A percentile compares a stretch with the other conserved stretches of the same genome.
These are phyloP conservation scores for Spathaspora arborariae DNA, from an alignment of 805 yeast species.

Conservation along the genomic window DNA sequence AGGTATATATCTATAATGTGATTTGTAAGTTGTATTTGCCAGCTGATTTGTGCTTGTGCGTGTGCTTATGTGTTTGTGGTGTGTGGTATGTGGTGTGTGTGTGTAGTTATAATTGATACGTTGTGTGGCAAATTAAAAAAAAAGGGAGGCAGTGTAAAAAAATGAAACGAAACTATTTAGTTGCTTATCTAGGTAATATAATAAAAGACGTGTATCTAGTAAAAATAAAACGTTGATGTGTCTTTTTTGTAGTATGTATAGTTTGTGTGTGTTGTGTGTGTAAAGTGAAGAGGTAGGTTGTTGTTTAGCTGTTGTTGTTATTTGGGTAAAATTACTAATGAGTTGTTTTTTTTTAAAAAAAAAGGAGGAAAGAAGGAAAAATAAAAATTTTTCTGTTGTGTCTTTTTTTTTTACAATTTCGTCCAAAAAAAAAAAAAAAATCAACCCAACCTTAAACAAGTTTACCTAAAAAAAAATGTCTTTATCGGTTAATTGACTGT, in stretches of 20 bases:
- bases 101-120: neutral
- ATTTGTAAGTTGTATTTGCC: conserved; percentile 7
- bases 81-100: conserved; percentile 1
- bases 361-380: neutral
- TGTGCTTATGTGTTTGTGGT: conserved; percentile 1
- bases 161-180: neutral
- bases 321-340: conserved; percentile 1
- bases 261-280: neutral
- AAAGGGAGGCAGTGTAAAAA: neutral
- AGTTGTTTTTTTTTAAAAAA: neutral
- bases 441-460: conserved; percentile 2
- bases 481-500: too few relatives aligned
- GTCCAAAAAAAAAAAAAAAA: neutral
- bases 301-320: neutral
- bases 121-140: neutral
- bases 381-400: neutral
- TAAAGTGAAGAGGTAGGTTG: neutral
- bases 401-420: neutral
- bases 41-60: conserved; percentile 4
- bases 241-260: neutral
- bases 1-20: conserved; percentile 4
- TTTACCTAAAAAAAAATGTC: neutral
- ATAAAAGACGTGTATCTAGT: neutral
- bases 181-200: neutral
- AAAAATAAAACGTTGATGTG: neutral